Conservation (phyloP, 768 basidiomycete species). For the Boletus rufocinnamomeus region DNA sequence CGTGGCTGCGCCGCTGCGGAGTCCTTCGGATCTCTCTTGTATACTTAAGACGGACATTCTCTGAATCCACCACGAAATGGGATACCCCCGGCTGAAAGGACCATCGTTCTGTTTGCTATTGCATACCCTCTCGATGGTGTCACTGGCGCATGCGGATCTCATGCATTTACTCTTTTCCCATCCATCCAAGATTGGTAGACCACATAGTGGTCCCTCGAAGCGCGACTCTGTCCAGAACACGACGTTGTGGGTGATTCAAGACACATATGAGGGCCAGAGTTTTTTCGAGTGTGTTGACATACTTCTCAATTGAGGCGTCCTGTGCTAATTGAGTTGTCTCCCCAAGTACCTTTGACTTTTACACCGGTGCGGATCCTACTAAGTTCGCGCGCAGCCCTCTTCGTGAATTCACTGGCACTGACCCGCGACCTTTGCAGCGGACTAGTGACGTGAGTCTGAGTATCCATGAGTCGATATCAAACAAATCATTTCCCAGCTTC, state of each 20-base stretch:
- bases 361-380: slow-evolving; percentile 63
- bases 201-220: slow-evolving; percentile 14
- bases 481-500: slow-evolving; percentile 48
- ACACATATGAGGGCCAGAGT: slow-evolving; percentile 61
- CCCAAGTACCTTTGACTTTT: slow-evolving; percentile 60
- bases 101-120: slow-evolving; percentile 17
- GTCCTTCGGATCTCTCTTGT: slow-evolving; percentile 8
- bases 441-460: slow-evolving; percentile 59
- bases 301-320: neutral
- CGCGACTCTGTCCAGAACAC: slow-evolving; percentile 27
- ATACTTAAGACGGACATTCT: slow-evolving; percentile 6
- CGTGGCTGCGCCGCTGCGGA: slow-evolving; percentile 17
- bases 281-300: slow-evolving; percentile 65
- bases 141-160: slow-evolving; percentile 17
- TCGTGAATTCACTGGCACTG: slow-evolving; percentile 16
- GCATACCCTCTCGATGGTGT: slow-evolving; percentile 14
- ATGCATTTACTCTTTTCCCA: slow-evolving; percentile 5
- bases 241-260: slow-evolving; percentile 67
- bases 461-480: slow-evolving; percentile 1
- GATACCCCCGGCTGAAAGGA: slow-evolving; percentile 12
- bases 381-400: slow-evolving; percentile 37
- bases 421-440: slow-evolving; percentile 48
- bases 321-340: slow-evolving; percentile 6
- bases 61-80: slow-evolving; percentile 17
- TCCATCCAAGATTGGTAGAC: neutral